A percentile compares a stretch with the other conserved stretches of the same genome.
These are phyloP conservation scores for Talaromyces trachyspermus DNA, from an alignment of 495 filamentous ascomycete species.

Conservation along the genomic window DNA sequence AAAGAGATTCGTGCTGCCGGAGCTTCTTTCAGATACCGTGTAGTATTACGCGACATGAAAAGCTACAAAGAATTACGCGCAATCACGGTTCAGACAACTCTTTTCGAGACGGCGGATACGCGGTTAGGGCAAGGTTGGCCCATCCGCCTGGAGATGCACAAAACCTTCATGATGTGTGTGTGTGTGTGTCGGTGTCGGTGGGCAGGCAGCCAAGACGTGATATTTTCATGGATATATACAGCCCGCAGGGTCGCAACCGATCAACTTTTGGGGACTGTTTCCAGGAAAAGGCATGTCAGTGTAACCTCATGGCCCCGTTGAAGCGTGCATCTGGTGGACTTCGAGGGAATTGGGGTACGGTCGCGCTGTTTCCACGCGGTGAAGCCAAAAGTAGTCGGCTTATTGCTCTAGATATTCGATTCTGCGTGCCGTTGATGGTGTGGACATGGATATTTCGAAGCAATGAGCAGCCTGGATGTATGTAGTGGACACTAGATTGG, in stretches of 20 bases:
- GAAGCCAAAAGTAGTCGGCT: slow-evolving; percentile 31
- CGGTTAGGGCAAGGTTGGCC: slow-evolving; percentile 1
- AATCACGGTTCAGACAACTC: slow-evolving; percentile 7
- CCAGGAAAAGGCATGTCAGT: slow-evolving; percentile 25
- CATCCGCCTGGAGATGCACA: slow-evolving; percentile 7
- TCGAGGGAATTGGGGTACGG: slow-evolving; percentile 12
- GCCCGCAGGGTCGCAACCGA: too few relatives aligned
- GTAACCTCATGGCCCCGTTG: slow-evolving; percentile 33
- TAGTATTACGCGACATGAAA: slow-evolving; percentile 5
- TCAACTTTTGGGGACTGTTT: too few relatives aligned
- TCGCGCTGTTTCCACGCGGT: slow-evolving; percentile 27
- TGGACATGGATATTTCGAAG: background rate
- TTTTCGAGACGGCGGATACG: slow-evolving; percentile 10
- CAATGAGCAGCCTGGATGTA: too few relatives aligned
- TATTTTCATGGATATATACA: background rate
- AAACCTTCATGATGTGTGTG: slow-evolving; percentile 7
- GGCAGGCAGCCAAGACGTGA: background rate
- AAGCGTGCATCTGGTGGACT: slow-evolving; percentile 29
- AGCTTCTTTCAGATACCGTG: background rate
- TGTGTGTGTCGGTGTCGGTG: too few relatives aligned
- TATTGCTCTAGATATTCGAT: slow-evolving; percentile 28
- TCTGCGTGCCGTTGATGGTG: background rate
- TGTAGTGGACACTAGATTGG: too few relatives aligned
- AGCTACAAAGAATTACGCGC: slow-evolving; percentile 1
- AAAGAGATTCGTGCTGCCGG: background rate